Evolutionary conservation across 768 basidiomycete species (phyloP).

Genomic region (Nevesoporus exiguus): DNA sequence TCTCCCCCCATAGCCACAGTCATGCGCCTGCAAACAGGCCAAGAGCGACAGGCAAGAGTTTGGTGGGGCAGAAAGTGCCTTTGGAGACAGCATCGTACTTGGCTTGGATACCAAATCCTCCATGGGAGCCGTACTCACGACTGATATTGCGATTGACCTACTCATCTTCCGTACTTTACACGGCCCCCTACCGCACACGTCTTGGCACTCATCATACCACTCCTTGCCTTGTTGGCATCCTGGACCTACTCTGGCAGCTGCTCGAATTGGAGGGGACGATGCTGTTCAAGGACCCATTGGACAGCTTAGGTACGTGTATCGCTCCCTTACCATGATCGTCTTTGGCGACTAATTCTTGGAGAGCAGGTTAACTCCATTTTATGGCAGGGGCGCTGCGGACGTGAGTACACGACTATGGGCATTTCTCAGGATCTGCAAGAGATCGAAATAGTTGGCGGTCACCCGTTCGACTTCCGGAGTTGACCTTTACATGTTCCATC

Average conservation of each 20-base stretch:
- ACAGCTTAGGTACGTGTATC: constrained; percentile 66
- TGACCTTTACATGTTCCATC: too few species aligned
- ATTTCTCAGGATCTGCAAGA: too few species aligned
- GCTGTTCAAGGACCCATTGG: constrained; percentile 66
- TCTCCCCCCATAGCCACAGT: constrained; percentile 20
- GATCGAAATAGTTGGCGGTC: too few species aligned
- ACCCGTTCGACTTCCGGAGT: too few species aligned
- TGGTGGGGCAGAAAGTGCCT: too few species aligned
- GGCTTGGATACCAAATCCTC: constrained; percentile 5
- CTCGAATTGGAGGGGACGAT: constrained; percentile 57
- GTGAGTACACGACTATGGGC: too few species aligned
- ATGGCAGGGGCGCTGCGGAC: too few species aligned
- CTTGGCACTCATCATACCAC: too few species aligned
- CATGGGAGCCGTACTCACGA: constrained; percentile 13
- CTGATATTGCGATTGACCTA: too few species aligned
- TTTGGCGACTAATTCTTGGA: constrained; percentile 89
- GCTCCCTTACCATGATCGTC: constrained; percentile 85
- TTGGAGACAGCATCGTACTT: constrained; percentile 16
- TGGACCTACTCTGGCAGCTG: constrained; percentile 67
- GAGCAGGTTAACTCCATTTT: too few species aligned
- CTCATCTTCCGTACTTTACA: too few species aligned
- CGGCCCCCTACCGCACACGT: too few species aligned
- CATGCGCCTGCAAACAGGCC: constrained; percentile 21
- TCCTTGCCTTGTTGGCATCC: constrained; percentile 75
- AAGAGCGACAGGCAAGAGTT: constrained; percentile 25